phyloP scores from a whole-genome alignment of 352 stramenopile species.

The Achlya hypogyna region DNA sequence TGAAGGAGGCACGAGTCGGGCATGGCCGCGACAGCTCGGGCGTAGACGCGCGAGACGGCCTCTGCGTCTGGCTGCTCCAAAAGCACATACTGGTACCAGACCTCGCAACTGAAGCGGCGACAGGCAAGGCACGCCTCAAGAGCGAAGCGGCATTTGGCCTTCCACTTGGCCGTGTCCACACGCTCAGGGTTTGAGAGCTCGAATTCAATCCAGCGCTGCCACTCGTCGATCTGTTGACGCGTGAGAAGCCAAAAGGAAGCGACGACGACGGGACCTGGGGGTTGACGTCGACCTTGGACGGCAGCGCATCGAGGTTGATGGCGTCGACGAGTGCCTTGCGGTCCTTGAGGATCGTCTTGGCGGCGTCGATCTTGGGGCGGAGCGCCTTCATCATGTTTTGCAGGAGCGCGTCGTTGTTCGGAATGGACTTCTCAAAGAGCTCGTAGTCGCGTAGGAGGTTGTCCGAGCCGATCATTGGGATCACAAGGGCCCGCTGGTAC shows the following conservation, averaged over 20 bases:
- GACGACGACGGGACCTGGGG: conserved; percentile 9
- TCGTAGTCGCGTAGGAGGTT: conserved; percentile 81
- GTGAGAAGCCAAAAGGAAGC: not conserved
- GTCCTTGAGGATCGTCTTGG: conserved; percentile 66
- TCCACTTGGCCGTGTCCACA: conserved; percentile 64
- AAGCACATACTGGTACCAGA: conserved; percentile 78
- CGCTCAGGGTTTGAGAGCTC: conserved; percentile 73
- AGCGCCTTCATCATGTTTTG: conserved; percentile 87
- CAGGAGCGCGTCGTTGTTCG: conserved; percentile 78
- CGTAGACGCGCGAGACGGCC: conserved; percentile 51
- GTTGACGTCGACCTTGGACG: conserved; percentile 24
- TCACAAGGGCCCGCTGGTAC: conserved; percentile 71
- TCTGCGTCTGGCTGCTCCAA: conserved; percentile 77
- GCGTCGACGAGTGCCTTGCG: conserved; percentile 76
- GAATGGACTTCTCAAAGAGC: conserved; percentile 79
- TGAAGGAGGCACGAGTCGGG: conserved; percentile 69
- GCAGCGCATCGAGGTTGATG: conserved; percentile 63
- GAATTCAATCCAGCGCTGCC: conserved; percentile 72
- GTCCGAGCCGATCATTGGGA: conserved; percentile 72
- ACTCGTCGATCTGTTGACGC: conserved; percentile 45
- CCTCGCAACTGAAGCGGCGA: conserved; percentile 65
- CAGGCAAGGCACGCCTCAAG: conserved; percentile 74
- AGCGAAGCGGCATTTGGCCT: conserved; percentile 75
- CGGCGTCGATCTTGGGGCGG: conserved; percentile 70
- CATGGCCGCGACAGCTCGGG: conserved; percentile 64